phyloP scores from a whole-genome alignment of 805 yeast species.

The Wickerhamia fluorescens region DNA sequence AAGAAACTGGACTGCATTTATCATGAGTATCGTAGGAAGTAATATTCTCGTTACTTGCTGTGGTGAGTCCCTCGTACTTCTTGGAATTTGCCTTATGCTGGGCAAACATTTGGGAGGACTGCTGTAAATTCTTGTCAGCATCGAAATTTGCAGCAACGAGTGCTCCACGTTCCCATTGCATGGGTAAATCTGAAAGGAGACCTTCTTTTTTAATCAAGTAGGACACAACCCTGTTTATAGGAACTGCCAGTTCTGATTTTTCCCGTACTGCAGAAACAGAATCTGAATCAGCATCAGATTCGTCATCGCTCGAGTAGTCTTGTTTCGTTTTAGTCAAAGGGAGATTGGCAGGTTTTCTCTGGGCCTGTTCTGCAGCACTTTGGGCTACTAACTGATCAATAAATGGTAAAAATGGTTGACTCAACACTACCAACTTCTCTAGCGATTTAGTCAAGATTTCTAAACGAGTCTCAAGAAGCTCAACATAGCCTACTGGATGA shows the following conservation, averaged over 20 bases:
- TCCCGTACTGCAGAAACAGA: conserved; percentile 2
- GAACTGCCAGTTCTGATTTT: conserved; percentile 14
- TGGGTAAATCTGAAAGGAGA: conserved; percentile 29
- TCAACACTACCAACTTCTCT: conserved; percentile 28
- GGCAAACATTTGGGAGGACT: conserved; percentile 27
- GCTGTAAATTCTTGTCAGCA: conserved; percentile 15
- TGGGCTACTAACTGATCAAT: conserved; percentile 13
- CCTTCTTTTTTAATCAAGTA: conserved; percentile 36
- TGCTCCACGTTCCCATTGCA: conserved; percentile 42
- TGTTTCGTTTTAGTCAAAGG: not conserved
- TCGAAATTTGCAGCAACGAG: conserved; percentile 32
- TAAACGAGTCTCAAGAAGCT: conserved; percentile 51
- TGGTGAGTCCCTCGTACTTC: conserved; percentile 4
- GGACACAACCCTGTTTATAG: conserved; percentile 44
- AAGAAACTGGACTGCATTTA: too few relatives aligned
- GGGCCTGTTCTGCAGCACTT: conserved; percentile 3
- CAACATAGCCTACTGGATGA: conserved; percentile 57
- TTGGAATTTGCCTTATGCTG: conserved; percentile 16
- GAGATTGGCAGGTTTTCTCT: too few relatives aligned
- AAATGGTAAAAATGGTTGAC: conserved; percentile 20
- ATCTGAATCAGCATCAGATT: conserved; percentile 5
- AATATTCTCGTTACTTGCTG: too few relatives aligned
- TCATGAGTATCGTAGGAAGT: too few relatives aligned
- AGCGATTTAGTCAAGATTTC: conserved; percentile 46
- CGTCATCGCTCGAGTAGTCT: conserved; percentile 4